Base-by-base conservation (phyloP, 1,284 basidiomycete genomes). In the Apiotrichum sp. region DNA sequence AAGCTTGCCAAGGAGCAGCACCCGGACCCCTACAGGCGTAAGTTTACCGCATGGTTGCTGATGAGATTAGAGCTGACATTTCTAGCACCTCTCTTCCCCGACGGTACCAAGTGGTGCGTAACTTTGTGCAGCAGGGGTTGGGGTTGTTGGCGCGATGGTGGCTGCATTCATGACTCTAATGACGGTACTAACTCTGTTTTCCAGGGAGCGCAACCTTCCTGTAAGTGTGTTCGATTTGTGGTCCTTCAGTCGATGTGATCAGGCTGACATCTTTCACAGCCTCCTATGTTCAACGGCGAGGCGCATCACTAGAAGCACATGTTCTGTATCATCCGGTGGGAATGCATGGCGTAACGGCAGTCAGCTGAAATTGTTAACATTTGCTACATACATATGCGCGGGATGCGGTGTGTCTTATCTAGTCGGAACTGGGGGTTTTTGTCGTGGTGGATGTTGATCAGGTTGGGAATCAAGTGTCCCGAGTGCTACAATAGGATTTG, bases 1-100 rank as follows among this genome's bases (percentile, higher is more conserved):
- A 77, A 83, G 34, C 79, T 96, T 34, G 85, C 83, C 13, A 76
- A 76, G 35, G 82, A 78, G 66, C 79, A 79, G 62, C 93, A 97
- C 74, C 93, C 92, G 10, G 93, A 96, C 76, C 93, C 93, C 50
- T 92, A 93, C 77, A 86, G 87, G 75, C 79, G 93, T 96, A 77
- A 78, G 84, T 81, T 22, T 22, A 32, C 29, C 41, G 43, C 44
- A 6, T 35, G 13, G 3, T 8, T n/a, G 14, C 3, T 11, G 71
- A 78, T 77, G 35, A 35, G 7, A 40, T 46, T 16, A n/a, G 38
- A 36, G n/a, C 61, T 29, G 61, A 56, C 60, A 63, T 31, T 34
- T 31, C 6, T 62, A 93, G 90, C 85, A 58, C 81, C 89, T 46
- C 69, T 80, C 47, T 86, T 84, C 71, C 88, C 89, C 50, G 89